phyloP scores from a whole-genome alignment of 176 grass and related monocot species.

The Juncus effusus region DNA sequence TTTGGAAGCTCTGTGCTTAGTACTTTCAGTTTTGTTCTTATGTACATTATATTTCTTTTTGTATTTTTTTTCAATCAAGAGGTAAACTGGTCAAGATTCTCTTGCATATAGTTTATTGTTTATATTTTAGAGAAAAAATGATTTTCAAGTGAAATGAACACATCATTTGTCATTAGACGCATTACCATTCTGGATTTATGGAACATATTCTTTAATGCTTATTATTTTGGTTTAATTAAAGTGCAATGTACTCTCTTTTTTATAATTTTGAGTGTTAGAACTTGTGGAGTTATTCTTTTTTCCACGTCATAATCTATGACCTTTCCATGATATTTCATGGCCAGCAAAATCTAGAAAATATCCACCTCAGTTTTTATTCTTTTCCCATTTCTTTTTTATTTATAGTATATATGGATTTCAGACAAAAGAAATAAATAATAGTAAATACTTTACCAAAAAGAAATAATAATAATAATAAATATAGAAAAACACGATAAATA shows the following conservation, averaged over 20 bases:
- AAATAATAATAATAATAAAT: no score
- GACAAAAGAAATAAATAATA: slow-evolving; percentile 33
- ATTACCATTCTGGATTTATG: no score
- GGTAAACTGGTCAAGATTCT: not conserved
- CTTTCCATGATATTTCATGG: slow-evolving; percentile 25
- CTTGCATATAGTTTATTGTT: not conserved
- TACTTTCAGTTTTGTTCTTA: slow-evolving; percentile 33
- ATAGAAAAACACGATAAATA: no score
- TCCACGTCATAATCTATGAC: slow-evolving; percentile 7
- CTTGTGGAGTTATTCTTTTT: not conserved
- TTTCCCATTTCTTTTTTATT: not conserved
- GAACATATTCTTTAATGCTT: no score
- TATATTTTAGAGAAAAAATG: not conserved
- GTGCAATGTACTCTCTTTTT: not conserved
- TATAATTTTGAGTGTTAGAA: not conserved
- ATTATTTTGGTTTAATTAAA: no score
- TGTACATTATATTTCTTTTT: slow-evolving; percentile 13
- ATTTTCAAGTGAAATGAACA: not conserved
- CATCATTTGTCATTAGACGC: no score
- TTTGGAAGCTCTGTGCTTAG: slow-evolving; percentile 28
- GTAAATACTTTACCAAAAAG: slow-evolving; percentile 16
- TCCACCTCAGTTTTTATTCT: slow-evolving; percentile 27
- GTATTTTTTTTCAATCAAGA: not conserved
- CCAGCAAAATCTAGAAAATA: slow-evolving; percentile 10
- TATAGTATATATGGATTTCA: slow-evolving; percentile 19